Percentiles rank a stretch among this genome's conserved stretches.
Conservation (phyloP, 768 basidiomycete genomes). For the Sporobolomyces phaffii region DNA sequence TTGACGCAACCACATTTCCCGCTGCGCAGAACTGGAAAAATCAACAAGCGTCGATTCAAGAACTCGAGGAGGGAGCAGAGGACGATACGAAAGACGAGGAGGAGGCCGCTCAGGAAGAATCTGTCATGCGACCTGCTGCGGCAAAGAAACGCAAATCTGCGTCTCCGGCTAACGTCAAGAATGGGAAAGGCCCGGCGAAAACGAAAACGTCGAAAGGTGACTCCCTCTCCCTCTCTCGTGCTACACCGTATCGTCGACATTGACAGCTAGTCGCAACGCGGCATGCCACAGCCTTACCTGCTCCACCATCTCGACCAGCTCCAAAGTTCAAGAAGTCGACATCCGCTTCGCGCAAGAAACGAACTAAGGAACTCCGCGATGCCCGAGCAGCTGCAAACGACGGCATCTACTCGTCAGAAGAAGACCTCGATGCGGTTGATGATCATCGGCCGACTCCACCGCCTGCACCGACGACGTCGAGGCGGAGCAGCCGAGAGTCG, state of each 20-base stretch:
- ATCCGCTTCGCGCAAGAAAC: constrained; percentile 8
- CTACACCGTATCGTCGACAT: too few species aligned
- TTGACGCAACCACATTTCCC: not conserved
- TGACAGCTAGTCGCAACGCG: not conserved
- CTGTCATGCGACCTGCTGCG: not conserved
- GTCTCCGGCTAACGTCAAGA: not conserved
- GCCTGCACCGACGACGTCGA: not conserved
- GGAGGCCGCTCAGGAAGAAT: not conserved
- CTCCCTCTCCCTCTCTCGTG: not conserved
- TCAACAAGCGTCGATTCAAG: constrained; percentile 2
- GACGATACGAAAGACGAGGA: not conserved
- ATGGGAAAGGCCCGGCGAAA: not conserved
- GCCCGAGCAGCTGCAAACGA: constrained; percentile 20
- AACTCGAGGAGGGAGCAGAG: constrained; percentile 8
- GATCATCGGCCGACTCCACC: not conserved
- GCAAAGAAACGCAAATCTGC: not conserved
- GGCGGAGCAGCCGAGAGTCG: not conserved
- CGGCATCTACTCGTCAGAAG: constrained; percentile 23
- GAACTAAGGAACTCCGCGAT: not conserved
- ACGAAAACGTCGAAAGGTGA: constrained; percentile 2
- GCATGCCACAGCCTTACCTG: not conserved
- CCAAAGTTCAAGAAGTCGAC: constrained; percentile 2
- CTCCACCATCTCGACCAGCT: not conserved
- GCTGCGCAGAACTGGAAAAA: constrained; percentile 22
- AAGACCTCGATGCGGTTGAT: constrained; percentile 8